Evolutionary conservation across 2,329 filamentous ascomycete species (phyloP).

Genomic region (Fusarium nodosum): DNA sequence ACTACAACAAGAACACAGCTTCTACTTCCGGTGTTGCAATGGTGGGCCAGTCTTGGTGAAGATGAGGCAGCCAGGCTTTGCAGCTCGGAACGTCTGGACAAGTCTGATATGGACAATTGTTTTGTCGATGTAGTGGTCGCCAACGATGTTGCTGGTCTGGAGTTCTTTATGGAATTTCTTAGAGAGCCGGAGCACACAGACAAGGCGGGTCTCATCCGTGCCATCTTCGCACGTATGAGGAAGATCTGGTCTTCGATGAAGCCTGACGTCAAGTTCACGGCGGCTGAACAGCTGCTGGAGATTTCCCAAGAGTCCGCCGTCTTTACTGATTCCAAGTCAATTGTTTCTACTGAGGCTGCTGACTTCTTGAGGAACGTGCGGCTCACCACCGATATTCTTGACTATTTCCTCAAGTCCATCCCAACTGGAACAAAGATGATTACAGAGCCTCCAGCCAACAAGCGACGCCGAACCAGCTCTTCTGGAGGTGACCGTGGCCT

Average conservation of each 20-base stretch:
- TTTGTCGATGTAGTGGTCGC: slow-evolving; percentile 67
- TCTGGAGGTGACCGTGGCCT: slow-evolving; percentile 73
- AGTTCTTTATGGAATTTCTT: slow-evolving; percentile 64
- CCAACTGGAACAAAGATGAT: slow-evolving; percentile 80
- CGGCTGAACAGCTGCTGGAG: slow-evolving; percentile 74
- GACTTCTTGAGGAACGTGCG: slow-evolving; percentile 80
- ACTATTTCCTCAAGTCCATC: slow-evolving; percentile 79
- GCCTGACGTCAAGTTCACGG: slow-evolving; percentile 68
- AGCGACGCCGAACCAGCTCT: slow-evolving; percentile 83
- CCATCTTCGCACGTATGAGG: slow-evolving; percentile 77
- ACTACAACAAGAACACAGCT: slow-evolving; percentile 77
- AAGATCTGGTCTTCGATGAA: slow-evolving; percentile 81
- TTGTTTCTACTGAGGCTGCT: slow-evolving; percentile 71
- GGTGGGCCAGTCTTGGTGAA: slow-evolving; percentile 73
- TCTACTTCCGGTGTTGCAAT: slow-evolving; percentile 79
- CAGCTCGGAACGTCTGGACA: slow-evolving; percentile 59
- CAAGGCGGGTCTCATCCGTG: slow-evolving; percentile 68
- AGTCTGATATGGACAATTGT: slow-evolving; percentile 57
- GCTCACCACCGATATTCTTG: slow-evolving; percentile 79
- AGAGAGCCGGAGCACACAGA: slow-evolving; percentile 57
- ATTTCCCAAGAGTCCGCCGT: slow-evolving; percentile 64
- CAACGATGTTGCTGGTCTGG: slow-evolving; percentile 66
- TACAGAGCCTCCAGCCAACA: slow-evolving; percentile 78
- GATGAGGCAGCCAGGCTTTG: slow-evolving; percentile 63
- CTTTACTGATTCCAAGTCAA: slow-evolving; percentile 52